Conservation (phyloP, 2,329 filamentous ascomycete species). For the Camptophora hylomeconis region DNA sequence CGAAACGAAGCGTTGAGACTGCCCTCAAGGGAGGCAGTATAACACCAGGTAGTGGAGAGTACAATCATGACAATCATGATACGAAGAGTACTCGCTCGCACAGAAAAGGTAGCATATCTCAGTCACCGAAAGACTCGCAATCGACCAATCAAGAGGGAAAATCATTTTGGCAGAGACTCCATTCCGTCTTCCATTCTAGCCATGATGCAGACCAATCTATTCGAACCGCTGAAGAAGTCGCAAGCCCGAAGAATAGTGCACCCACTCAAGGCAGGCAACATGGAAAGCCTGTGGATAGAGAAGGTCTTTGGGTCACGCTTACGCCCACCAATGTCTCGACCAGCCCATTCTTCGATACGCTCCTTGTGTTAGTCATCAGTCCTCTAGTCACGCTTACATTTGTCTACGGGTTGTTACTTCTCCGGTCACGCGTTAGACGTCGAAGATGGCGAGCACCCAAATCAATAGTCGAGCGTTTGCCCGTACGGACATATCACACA, state of each 20-base stretch:
- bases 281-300: constrained; percentile 37
- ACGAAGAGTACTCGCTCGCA: constrained; percentile 4
- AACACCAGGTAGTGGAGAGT: constrained; percentile 61
- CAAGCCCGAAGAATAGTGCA: constrained; percentile 7
- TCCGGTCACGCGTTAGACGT: constrained; percentile 77
- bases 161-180: constrained; percentile 2
- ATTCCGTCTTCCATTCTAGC: constrained; percentile 12
- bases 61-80: constrained; percentile 23
- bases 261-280: constrained; percentile 14
- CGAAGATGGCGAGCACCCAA: constrained; percentile 95
- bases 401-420: constrained; percentile 76
- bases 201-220: constrained; percentile 3
- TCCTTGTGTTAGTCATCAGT: constrained; percentile 92
- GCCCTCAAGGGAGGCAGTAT: constrained; percentile 52
- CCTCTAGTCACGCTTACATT: constrained; percentile 84
- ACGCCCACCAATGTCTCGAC: constrained; percentile 77
- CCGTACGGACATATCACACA: constrained; percentile 88
- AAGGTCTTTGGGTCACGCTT: constrained; percentile 92
- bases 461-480: constrained; percentile 85
- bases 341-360: constrained; percentile 88
- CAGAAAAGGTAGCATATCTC: constrained; percentile 5
- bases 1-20: constrained; percentile 17
- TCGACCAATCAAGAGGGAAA: constrained; percentile 1
- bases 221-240: neutral
- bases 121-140: constrained; percentile 1